Conservation (phyloP, 805 yeast species). For the Lachancea sp. region DNA sequence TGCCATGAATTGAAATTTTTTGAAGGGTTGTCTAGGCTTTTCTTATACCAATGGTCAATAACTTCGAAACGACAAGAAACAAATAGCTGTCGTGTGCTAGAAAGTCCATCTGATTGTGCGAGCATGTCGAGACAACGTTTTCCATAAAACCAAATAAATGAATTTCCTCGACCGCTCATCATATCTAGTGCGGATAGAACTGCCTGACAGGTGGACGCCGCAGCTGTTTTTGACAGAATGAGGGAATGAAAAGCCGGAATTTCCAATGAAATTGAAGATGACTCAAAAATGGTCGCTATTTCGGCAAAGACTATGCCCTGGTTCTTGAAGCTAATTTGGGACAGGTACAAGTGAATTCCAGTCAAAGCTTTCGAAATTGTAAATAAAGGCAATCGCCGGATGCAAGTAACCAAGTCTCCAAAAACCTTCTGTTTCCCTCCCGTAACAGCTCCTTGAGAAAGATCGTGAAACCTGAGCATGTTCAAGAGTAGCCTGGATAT, state of each 20-base stretch:
- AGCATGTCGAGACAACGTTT: background rate
- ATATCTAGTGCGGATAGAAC: slow-evolving; percentile 15
- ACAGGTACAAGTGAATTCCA: slow-evolving; percentile 17
- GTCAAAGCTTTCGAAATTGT: slow-evolving; percentile 6
- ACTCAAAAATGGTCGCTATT: slow-evolving; percentile 18
- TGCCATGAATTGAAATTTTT: slow-evolving; percentile 14
- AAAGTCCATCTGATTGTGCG: slow-evolving; percentile 2
- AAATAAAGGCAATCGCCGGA: slow-evolving; percentile 13
- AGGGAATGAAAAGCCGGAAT: slow-evolving; percentile 22
- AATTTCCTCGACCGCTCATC: slow-evolving; percentile 6
- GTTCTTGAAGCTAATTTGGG: slow-evolving; percentile 21
- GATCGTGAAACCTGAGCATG: slow-evolving; percentile 25
- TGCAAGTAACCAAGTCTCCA: slow-evolving; percentile 16
- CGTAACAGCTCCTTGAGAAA: slow-evolving; percentile 14
- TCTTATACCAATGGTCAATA: slow-evolving; percentile 16
- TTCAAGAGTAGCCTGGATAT: slow-evolving; percentile 30
- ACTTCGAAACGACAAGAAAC: slow-evolving; percentile 21
- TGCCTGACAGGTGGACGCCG: slow-evolving; percentile 18
- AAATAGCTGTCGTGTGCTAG: slow-evolving; percentile 14
- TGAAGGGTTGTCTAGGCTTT: background rate
- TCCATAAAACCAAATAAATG: slow-evolving; percentile 19
- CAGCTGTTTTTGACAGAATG: slow-evolving; percentile 17
- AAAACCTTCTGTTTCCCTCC: slow-evolving; percentile 28
- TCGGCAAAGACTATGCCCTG: slow-evolving; percentile 26
- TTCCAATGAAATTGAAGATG: slow-evolving; percentile 26